A percentile compares a stretch with the other conserved stretches of the same genome.
These are phyloP conservation scores for Dalbergia oliveri DNA, from an alignment of 306 rosid genomes.

Conservation along the genomic window DNA sequence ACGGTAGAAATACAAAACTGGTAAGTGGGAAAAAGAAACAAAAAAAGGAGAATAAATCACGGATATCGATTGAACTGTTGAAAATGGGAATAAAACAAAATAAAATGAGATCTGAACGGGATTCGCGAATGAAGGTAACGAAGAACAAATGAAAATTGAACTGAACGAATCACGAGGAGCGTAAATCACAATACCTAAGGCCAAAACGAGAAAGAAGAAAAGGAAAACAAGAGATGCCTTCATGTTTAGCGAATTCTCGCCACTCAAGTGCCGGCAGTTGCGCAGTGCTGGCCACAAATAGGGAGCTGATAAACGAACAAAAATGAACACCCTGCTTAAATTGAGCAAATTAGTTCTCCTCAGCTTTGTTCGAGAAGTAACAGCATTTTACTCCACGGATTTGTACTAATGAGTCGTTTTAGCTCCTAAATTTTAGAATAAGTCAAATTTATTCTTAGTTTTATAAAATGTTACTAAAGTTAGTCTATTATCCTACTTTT, in stretches of 20 bases:
- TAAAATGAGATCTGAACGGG: conserved; percentile 22
- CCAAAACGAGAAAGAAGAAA: background rate
- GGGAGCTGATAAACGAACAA: background rate
- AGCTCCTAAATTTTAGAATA: no score
- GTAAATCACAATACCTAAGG: background rate
- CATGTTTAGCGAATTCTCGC: background rate
- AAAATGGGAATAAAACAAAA: background rate
- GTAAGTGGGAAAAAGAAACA: background rate
- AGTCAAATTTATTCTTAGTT: no score
- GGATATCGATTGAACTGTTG: background rate
- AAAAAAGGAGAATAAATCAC: background rate
- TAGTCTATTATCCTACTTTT: no score
- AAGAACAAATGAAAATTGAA: background rate
- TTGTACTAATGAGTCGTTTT: no score
- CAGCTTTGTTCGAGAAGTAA: no score
- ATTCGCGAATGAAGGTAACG: background rate
- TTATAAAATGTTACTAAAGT: no score
- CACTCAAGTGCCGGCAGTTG: background rate
- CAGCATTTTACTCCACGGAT: no score
- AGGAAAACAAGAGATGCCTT: background rate
- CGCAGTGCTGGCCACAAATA: background rate
- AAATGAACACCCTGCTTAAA: no score
- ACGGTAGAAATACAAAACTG: background rate
- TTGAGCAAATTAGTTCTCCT: no score
- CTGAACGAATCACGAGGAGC: background rate